Base-by-base conservation (phyloP, 2,329 filamentous ascomycete genomes). In the Ascomycota sp. region DNA sequence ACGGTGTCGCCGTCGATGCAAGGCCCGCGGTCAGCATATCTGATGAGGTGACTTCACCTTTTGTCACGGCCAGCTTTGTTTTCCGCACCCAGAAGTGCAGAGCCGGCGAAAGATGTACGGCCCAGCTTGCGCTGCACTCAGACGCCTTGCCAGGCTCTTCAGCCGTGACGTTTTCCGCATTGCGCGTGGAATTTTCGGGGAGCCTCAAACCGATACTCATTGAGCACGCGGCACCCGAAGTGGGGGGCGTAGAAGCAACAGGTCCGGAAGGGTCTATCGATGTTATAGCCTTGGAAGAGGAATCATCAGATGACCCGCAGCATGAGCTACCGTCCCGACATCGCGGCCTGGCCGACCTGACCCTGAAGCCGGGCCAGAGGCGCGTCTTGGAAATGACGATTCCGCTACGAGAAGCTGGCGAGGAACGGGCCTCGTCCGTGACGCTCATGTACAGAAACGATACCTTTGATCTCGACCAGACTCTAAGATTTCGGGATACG, bases 351-450 rank as follows among this genome's bases (percentile, higher is more conserved):
- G 63, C 66, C 7, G 61, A 85, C 46, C 52, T 94, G 32, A 69
- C 61, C 0, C 52, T 94, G 26, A 49, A 53, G 8, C 67, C 82
- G 10, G 72, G 71, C 1, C 66, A 78, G 35, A 76, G 63, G 7
- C 70, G 67, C 31, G 67, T 85, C 1, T 75, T 79, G 36, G 69
- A 78, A 40, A 62, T 93, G 40, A 65, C 63, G 7, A 66, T 82
- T 33, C 68, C 75, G 2, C 63, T 93, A 11, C 71, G 82, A 34
- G 85, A 94, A 50, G 70, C 83, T 3, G 83, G 82, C n/a, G 68
- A 80, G 32, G 72, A 76, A 1, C 69, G 63, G 28, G 71, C 79
- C 4, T 60, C 65, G 4, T 70, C 69, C 2, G 65, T 76, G 8
- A 65, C 59, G 1, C 53, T 92, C 20, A 54, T 58, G 1, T 52